These are phyloP conservation scores for Lanmaoa pseudosensibilis DNA, from an alignment of 768 basidiomycete species.

Conservation along the genomic window DNA sequence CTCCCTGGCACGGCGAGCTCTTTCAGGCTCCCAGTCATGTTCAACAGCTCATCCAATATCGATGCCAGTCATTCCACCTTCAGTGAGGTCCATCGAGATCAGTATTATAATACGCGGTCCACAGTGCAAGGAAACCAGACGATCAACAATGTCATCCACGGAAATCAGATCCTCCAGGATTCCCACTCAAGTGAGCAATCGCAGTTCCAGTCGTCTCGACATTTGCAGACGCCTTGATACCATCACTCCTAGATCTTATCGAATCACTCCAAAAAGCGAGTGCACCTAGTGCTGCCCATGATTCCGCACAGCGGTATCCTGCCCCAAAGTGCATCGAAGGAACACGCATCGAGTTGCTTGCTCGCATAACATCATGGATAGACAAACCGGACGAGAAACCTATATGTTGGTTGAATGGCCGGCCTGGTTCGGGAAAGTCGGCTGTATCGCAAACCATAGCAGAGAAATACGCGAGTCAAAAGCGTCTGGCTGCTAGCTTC, in stretches of 20 bases:
- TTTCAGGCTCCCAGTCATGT: neutral
- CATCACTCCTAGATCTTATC: slow-evolving; percentile 6
- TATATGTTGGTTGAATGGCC: slow-evolving; percentile 28
- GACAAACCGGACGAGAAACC: slow-evolving; percentile 7
- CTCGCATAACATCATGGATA: slow-evolving; percentile 13
- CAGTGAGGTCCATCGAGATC: slow-evolving; percentile 19
- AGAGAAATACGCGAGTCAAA: slow-evolving; percentile 20
- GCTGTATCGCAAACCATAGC: slow-evolving; percentile 34
- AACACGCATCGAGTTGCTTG: slow-evolving; percentile 21
- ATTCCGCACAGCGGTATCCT: slow-evolving; percentile 21
- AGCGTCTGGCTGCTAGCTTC: slow-evolving; percentile 34
- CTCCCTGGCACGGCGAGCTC: too few species aligned
- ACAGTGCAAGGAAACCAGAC: slow-evolving; percentile 21
- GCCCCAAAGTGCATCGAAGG: slow-evolving; percentile 26
- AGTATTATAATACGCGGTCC: slow-evolving; percentile 7
- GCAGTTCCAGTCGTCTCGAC: neutral
- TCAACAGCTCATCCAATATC: slow-evolving; percentile 2
- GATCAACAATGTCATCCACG: slow-evolving; percentile 17
- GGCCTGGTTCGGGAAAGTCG: slow-evolving; percentile 29
- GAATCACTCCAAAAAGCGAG: slow-evolving; percentile 15
- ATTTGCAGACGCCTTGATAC: neutral
- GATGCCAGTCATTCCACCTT: neutral
- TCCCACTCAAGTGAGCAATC: slow-evolving; percentile 3
- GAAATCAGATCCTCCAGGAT: slow-evolving; percentile 21
- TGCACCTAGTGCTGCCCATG: slow-evolving; percentile 21